phyloP scores from a whole-genome alignment of 2,329 filamentous ascomycete genomes.

The Aspergillus eucalypticola region DNA sequence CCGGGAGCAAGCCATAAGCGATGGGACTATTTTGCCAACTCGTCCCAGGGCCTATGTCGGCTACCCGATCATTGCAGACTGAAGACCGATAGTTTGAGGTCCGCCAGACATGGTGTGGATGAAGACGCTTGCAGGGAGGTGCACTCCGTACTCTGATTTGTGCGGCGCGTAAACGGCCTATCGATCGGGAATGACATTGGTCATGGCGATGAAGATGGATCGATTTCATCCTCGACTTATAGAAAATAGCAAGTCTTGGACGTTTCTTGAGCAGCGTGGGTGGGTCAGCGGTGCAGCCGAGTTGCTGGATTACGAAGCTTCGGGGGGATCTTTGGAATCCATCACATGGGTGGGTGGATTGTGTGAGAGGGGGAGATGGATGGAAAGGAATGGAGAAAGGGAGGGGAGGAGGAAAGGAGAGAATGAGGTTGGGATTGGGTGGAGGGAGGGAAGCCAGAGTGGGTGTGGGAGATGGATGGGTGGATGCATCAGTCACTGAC shows the following conservation, averaged over 20 bases:
- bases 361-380: not conserved
- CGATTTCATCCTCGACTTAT: not conserved
- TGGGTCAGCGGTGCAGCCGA: not conserved
- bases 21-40: not conserved
- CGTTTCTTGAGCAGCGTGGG: constrained; percentile 1
- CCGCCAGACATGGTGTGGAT: not conserved
- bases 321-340: constrained; percentile 5
- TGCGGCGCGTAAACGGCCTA: not conserved
- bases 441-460: too few relatives aligned
- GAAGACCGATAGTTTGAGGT: not conserved
- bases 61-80: constrained; percentile 7
- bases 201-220: not conserved
- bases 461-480: not conserved
- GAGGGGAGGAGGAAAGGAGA: not conserved
- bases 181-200: not conserved
- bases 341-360: constrained; percentile 11
- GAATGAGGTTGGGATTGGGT: constrained; percentile 2
- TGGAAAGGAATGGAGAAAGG: not conserved
- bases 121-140: not conserved
- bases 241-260: not conserved
- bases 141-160: too few relatives aligned
- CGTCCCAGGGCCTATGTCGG: not conserved
- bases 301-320: constrained; percentile 16
- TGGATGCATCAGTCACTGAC: not conserved
- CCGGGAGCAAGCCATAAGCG: not conserved